These are phyloP conservation scores for Mortierella sp. DNA, from an alignment of 371 early-diverging fungal genomes.

Conservation along the genomic window DNA sequence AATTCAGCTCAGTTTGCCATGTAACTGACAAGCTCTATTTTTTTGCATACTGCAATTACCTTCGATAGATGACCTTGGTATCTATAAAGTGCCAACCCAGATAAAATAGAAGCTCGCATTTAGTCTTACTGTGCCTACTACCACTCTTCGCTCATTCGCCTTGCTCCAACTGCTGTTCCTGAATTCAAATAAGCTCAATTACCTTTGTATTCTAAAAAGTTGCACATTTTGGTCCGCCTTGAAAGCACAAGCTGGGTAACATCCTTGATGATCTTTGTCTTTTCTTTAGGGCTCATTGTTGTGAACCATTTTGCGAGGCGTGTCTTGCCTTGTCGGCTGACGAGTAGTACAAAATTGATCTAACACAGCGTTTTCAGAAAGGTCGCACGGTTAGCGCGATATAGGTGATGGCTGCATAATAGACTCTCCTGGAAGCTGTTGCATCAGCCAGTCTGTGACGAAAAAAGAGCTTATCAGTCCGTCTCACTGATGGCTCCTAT, in stretches of 20 bases:
- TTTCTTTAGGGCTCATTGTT: conserved; percentile 92
- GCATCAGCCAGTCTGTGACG: neutral
- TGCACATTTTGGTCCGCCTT: conserved; percentile 96
- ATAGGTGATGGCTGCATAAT: neutral
- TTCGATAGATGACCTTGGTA: conserved; percentile 94
- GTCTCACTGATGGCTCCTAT: neutral
- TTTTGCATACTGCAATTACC: conserved; percentile 60
- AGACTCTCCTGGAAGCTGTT: neutral
- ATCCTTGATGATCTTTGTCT: conserved; percentile 95
- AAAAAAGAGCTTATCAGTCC: neutral
- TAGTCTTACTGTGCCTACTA: neutral
- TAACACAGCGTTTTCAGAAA: conserved; percentile 33
- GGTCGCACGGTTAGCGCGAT: neutral
- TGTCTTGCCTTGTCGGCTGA: conserved; percentile 89
- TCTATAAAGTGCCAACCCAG: conserved; percentile 62
- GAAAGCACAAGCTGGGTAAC: conserved; percentile 92
- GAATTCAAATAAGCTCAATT: conserved; percentile 6
- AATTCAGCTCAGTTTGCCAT: neutral
- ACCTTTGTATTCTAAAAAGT: conserved; percentile 98
- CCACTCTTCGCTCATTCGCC: neutral
- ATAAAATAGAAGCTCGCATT: neutral
- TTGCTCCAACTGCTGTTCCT: neutral
- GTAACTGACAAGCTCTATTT: neutral
- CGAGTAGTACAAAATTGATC: conserved; percentile 81
- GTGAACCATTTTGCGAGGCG: conserved; percentile 97